Base-by-base conservation (phyloP, 202 grass and related monocot genomes). In the Carex arenaria region DNA sequence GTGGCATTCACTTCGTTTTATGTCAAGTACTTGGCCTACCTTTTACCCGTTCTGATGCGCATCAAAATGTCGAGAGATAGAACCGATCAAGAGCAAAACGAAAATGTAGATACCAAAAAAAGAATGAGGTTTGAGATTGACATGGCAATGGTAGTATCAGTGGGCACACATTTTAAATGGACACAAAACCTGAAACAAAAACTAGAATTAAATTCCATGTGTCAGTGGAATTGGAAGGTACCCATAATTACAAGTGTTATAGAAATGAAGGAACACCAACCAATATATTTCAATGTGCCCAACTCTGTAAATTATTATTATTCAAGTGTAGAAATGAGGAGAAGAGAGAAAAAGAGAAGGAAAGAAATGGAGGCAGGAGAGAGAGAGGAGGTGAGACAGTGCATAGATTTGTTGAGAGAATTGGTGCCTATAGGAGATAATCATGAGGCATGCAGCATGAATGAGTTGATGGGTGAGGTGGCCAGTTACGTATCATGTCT, bases 101-200 rank as follows among this genome's bases (percentile, higher is more conserved):
- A 80, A 40, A 52, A 51, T 10, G 11, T 10, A 38, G 55, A 86
- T 60, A 38, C 56, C 0, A 81, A 72, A 72, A 74, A 36, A 22
- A 64, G 49, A 36, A 34, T 86, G n/a, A 61, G 85, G 22, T 82
- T 86, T 51, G 65, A 86, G 15, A 45, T 82, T 17, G 85, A 86
- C 78, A 86, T 82, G 65, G 85, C 85, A 10, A 72, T 86, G 78
- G 66, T 74, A 30, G 65, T 40, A 43, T 73, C 85, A 31, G 45
- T 66, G 7, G 78, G 78, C 17, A 80, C 14, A 64, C 66, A 72
- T 19, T 82, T 82, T 79, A 86, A 82, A 82, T 86, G 85, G 85
- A 72, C 65, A 14, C 34, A 49, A 64, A 62, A 55, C 20, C 38
- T 86, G 15, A 72, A 82, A 82, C 64, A 34, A 4, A 64, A 82